Base-by-base conservation (phyloP, 2,329 filamentous ascomycete species). In the Aspergillus aculeatinus region DNA sequence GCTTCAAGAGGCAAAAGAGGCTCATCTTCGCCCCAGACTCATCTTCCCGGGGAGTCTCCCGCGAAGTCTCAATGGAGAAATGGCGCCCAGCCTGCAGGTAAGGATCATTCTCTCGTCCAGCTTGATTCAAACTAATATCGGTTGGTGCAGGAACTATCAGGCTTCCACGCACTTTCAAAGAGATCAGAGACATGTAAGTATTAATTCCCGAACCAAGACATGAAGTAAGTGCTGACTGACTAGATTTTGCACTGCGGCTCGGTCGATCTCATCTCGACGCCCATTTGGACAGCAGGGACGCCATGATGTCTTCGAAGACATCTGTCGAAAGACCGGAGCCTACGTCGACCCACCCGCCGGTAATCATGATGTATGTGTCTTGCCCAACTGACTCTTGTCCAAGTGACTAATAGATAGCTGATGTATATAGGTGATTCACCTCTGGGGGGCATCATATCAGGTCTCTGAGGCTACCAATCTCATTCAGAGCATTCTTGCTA, bases 371-470 rank as follows among this genome's bases (percentile, higher is more conserved):
- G 72, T 72, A 63, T 14, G 57, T 59, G 3, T 39, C 21, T 39
- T 14, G n/a, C 3, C 7, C 14, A 9, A 53, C 1, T 49, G 10
- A 9, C 6, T 33, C 19, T 42, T 14, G 16, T 2, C 7, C 16
- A 10, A 53, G 1, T 49, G 10, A 19, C 5, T 23, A 23, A 4
- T 23, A 11, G 6, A 5, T 47, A 19, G 42, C 56, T 64, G 52
- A 65, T 19, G 5, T 10, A 21, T 4, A 9, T 55, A 74, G 71
- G 53, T 58, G 3, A 65, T 74, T 25, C 51, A 58, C 31, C 47
- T 72, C 21, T 73, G 72, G 70, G 72, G 72, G 2, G 69, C 65
- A 21, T 48, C 62, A n/a, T 19, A 49, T 2, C 68, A 73, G 44
- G 62, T 70, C 16, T 52, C 59, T 48, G 59, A 66, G 6, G 71